A percentile compares a stretch with the other conserved stretches of the same genome.
Evolutionary conservation across 2,329 filamentous ascomycete genomes (phyloP).

Genomic region (Pseudogymnoascus verrucosus): DNA sequence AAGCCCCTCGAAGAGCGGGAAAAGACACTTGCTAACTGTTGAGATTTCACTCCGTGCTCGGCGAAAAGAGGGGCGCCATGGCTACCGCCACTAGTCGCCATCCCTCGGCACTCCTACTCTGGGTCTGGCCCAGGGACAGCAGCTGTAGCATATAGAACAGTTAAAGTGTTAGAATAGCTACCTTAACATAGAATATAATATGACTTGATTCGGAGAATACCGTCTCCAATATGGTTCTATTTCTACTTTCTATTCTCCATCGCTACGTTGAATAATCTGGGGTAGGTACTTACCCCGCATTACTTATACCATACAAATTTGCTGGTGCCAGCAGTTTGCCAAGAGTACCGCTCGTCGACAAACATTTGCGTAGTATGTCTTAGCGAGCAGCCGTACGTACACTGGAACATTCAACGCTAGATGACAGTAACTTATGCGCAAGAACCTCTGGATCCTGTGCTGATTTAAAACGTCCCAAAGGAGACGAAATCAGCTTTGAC

Average conservation of each 20-base stretch:
- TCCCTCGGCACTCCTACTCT: neutral
- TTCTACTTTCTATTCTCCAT: neutral
- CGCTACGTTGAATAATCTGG: neutral
- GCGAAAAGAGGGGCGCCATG: neutral
- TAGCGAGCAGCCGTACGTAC: neutral
- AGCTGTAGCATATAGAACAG: neutral
- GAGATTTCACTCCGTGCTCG: neutral
- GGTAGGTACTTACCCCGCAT: neutral
- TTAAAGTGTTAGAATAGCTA: neutral
- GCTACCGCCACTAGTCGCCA: neutral
- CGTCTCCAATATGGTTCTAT: neutral
- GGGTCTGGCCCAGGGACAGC: neutral
- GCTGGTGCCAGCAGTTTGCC: neutral
- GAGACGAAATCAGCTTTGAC: neutral
- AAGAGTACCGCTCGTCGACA: neutral
- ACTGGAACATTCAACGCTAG: neutral
- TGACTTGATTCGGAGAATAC: neutral
- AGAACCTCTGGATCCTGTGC: neutral
- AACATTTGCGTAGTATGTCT: neutral
- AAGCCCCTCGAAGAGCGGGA: constrained; percentile 18
- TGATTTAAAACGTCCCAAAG: neutral
- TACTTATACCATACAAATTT: neutral
- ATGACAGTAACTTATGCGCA: neutral
- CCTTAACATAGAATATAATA: neutral
- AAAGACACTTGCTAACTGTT: neutral